Base-by-base conservation (phyloP, 2,329 filamentous ascomycete species). In the Epichloe glyceriae region DNA sequence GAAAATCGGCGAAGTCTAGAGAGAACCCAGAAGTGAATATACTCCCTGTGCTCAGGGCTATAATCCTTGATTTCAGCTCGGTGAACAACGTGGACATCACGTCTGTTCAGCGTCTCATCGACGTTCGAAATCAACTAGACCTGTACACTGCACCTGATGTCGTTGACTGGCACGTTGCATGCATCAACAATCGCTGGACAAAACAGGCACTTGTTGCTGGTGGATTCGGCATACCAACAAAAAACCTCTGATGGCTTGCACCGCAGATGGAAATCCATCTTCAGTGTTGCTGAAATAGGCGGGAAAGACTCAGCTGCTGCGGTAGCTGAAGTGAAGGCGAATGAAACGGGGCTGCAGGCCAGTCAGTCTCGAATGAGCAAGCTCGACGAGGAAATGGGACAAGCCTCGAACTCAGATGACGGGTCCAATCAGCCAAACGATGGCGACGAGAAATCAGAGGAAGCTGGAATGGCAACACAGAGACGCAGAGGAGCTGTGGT, bases 151-250 rank as follows among this genome's bases (percentile, higher is more conserved):
- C 84, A 0, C 91, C 91, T 0, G 82, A 89, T 19, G 74, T 76
- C 2, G 90, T 97, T 4, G 88, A 96, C 64, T 97, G 91, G 90
- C 93, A 97, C 67, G 84, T 97, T 56, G 88, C 90, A n/a, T 85
- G 83, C 67, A 86, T 97, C 70, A 89, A 84, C 70, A 96, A 93
- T 72, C 57, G 62, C 46, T 96, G 91, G 91, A 91, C 89, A 22
- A 95, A 95, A 72, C 85, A 89, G 34, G 90, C 88, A 4, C 81
- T 97, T 42, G 85, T 84, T 4, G 81, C 86, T 2, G 91, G 86
- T 22, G 91, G 91, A 12, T 97, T 97, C 61, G 91, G 91, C 2
- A 89, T 85, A 63, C 89, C 88, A 2, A 80, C 81, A 1, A 73
- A 73, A 72, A 14, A 65, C 64, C 6, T 53, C 54, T 5, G 58